These are phyloP conservation scores for Clonostachys chloroleuca DNA, from an alignment of 2,329 filamentous ascomycete species.

Conservation along the genomic window DNA sequence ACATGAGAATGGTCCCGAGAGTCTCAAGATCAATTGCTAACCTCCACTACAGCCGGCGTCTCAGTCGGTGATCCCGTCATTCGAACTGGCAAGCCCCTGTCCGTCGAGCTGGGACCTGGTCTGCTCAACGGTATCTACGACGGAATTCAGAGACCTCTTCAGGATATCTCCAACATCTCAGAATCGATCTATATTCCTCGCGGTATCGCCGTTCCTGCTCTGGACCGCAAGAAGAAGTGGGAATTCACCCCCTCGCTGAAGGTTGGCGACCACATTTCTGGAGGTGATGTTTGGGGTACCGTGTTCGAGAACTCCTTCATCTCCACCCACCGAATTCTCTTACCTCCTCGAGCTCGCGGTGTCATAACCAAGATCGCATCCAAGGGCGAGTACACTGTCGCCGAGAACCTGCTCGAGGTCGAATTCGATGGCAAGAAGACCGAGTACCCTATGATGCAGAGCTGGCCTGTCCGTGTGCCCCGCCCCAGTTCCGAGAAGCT, in stretches of 20 bases:
- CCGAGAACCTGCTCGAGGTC: conserved; percentile 88
- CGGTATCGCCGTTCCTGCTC: conserved; percentile 80
- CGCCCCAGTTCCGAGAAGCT: conserved; percentile 90
- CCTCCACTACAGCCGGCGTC: conserved; percentile 67
- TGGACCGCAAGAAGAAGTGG: conserved; percentile 93
- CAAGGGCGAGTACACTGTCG: conserved; percentile 91
- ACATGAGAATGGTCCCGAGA: not conserved
- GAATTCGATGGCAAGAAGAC: conserved; percentile 97
- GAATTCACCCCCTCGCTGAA: conserved; percentile 89
- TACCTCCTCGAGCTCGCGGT: conserved; percentile 85
- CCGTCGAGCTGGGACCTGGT: conserved; percentile 94
- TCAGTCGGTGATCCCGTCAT: conserved; percentile 90
- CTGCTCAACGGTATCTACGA: conserved; percentile 99
- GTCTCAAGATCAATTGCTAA: conserved; percentile 9
- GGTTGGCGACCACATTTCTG: conserved; percentile 94
- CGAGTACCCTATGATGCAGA: conserved; percentile 97
- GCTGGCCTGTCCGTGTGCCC: conserved; percentile 95
- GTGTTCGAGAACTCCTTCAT: conserved; percentile 97
- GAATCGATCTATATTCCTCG: conserved; percentile 97
- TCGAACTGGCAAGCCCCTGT: conserved; percentile 91
- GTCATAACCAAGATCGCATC: conserved; percentile 87
- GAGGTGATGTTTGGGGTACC: conserved; percentile 91
- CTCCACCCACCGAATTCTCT: conserved; percentile 85
- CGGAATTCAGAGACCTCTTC: conserved; percentile 93
- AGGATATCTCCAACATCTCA: conserved; percentile 71